phyloP scores from a whole-genome alignment of 495 filamentous ascomycete genomes.

The Margaritispora aquatica region DNA sequence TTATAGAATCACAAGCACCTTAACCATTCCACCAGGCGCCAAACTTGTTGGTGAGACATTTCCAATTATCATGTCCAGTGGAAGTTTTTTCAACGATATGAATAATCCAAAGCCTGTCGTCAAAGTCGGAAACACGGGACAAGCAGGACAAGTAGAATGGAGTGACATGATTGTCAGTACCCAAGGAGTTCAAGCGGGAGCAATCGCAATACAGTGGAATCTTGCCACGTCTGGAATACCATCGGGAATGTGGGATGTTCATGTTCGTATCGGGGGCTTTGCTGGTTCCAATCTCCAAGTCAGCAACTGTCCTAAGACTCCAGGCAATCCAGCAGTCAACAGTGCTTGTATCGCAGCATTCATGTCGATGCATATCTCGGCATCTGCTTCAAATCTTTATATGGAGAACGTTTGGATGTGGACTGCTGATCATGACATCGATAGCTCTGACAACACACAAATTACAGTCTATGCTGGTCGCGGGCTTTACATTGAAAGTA shows the following conservation, averaged over 20 bases:
- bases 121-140: constrained; percentile 44
- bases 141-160: constrained; percentile 52
- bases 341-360: constrained; percentile 43
- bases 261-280: constrained; percentile 40
- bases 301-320: constrained; percentile 29
- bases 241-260: constrained; percentile 32
- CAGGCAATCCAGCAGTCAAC: constrained; percentile 13
- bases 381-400: constrained; percentile 38
- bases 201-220: constrained; percentile 36
- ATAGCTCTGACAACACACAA: constrained; percentile 45
- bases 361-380: constrained; percentile 43
- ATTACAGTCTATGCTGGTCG: constrained; percentile 48
- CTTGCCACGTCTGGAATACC: constrained; percentile 9
- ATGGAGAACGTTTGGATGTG: constrained; percentile 58
- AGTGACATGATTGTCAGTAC: constrained; percentile 49
- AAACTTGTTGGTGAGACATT: constrained; percentile 42
- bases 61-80: constrained; percentile 42
- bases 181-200: constrained; percentile 38
- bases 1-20: constrained; percentile 40
- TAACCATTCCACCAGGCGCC: constrained; percentile 51
- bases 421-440: constrained; percentile 51
- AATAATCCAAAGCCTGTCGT: constrained; percentile 50
- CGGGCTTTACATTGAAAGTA: constrained; percentile 48
- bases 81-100: constrained; percentile 42
- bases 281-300: constrained; percentile 34